phyloP scores from a whole-genome alignment of 1,139 yeast genomes.

The Taphrina sp. region DNA sequence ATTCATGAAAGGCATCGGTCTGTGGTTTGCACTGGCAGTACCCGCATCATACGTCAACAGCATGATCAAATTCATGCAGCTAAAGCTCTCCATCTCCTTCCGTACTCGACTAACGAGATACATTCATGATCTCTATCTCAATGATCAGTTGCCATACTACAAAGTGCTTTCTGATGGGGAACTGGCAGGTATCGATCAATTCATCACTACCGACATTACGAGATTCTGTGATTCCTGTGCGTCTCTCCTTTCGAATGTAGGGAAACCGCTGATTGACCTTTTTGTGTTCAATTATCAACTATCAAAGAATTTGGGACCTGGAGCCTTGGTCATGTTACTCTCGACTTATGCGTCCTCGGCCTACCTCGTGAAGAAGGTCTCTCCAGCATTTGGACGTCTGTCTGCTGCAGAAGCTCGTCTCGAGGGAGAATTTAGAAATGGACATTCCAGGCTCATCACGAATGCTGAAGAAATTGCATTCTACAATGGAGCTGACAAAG shows the following conservation, averaged over 20 bases:
- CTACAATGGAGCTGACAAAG: slow-evolving; percentile 82
- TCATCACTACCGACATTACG: slow-evolving; percentile 79
- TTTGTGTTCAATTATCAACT: slow-evolving; percentile 83
- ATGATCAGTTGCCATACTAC: slow-evolving; percentile 76
- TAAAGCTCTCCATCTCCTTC: slow-evolving; percentile 75
- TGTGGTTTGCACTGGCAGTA: slow-evolving; percentile 86
- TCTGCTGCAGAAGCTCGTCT: slow-evolving; percentile 67
- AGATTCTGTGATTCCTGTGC: slow-evolving; percentile 81
- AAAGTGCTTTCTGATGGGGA: slow-evolving; percentile 54
- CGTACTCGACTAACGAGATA: slow-evolving; percentile 81
- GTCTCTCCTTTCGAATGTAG: slow-evolving; percentile 80
- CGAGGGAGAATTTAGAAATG: slow-evolving; percentile 87
- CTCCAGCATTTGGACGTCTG: slow-evolving; percentile 84
- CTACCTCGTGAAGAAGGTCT: slow-evolving; percentile 62
- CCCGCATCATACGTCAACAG: slow-evolving; percentile 94
- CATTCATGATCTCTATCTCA: slow-evolving; percentile 85
- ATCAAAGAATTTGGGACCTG: slow-evolving; percentile 78
- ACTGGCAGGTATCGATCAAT: slow-evolving; percentile 61
- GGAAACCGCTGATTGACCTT: slow-evolving; percentile 86
- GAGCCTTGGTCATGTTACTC: slow-evolving; percentile 79
- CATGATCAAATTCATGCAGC: slow-evolving; percentile 77
- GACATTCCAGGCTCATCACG: slow-evolving; percentile 78
- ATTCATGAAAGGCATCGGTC: slow-evolving; percentile 71
- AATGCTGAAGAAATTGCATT: slow-evolving; percentile 94
- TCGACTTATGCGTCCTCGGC: slow-evolving; percentile 81